Base-by-base conservation (phyloP, 305 asterid genomes). In the Withania somnifera region DNA sequence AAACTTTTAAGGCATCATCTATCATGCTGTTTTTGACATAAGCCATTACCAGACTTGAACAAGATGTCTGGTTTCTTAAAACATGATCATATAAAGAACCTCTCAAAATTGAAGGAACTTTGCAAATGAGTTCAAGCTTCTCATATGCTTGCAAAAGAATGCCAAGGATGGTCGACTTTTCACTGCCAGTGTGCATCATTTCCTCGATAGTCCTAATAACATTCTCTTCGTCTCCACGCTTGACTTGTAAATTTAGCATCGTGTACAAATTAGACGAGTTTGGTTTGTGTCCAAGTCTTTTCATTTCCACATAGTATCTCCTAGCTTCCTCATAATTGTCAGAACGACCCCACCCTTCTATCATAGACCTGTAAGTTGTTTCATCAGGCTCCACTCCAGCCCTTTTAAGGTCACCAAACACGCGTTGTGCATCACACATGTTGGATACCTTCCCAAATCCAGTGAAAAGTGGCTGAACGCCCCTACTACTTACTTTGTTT, bases 311-410 rank as follows among this genome's bases (percentile, higher is more conserved):
- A 82, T 87, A 91, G 82, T 88, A 89, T 87, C 86, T 80, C 68
- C 86, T 85, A 17, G 92, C 92, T 88, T 81, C 78, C 38, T 85
- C 32, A 66, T 90, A 93, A 83, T 88, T 88, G 32, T 87, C 90
- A 57, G 86, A 87, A 77, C 94, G 89, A 82, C 98, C 98, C 97
- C 98, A 95, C 73, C 98, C 98, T 90, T 93, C 98, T 63, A 93
- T 87, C 89, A 95, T 85, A 50, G 98, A 87, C 90, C 97, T 91
- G 83, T 94, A 95, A 9, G 98, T 93, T 36, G 95, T 88, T 87
- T 90, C 98, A 88, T 93, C 93, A 38, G 97, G 97, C 84, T 81
- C 88, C 83, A 91, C 10, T 6, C 97, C 94, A 68, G 83, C 84
- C 76, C 83, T 83, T 76, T 80, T 86, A 81, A 95, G 91, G 82